Evolutionary conservation across 768 basidiomycete genomes (phyloP), one percentile per base, ranked within the genome.

Genomic region (Kwoniella dendrophila): DNA sequence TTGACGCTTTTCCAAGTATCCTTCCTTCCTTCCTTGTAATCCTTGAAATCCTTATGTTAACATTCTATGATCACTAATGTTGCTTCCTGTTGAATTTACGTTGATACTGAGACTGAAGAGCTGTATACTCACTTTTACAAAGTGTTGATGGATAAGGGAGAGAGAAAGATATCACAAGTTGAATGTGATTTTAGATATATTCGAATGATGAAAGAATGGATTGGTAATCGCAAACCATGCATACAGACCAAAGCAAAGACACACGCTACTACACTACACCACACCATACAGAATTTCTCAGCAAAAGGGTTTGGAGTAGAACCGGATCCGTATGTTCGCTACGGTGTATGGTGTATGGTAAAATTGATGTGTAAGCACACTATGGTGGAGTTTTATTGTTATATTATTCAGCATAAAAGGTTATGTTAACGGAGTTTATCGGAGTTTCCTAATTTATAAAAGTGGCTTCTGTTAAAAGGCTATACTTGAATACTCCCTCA

Each of bases 71-170:
- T 6, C 43, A 44, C n/a, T n/a, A n/a, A n/a, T n/a, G n/a, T n/a
- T n/a, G n/a, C n/a, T n/a, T n/a, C n/a, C n/a, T n/a, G n/a, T n/a
- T n/a, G n/a, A n/a, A n/a, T n/a, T n/a, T n/a, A n/a, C n/a, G n/a
- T n/a, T n/a, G n/a, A 24, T 22, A 3, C 10, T 32, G 16, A 20
- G 14, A 27, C 10, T 26, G 29, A 30, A 6, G 2, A 27, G 24
- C 47, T 49, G 32, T 51, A 51, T 58, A 58, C 57, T 59, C 57
- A 64, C 61, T 49, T 34, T 58, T 38, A 34, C 47, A 34, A 51
- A 49, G 45, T 58, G 56, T 45, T 58, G 56, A 38, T 44, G 44
- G 43, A 47, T 48, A 27, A 38, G 36, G 30, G 22, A 58, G 24
- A 49, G 34, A 34, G 56, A 14, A 38, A 30, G 33, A 58, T 32